A percentile compares a stretch with the other conserved stretches of the same genome.
Evolutionary conservation across 331 rosid species (phyloP).

Genomic region (Arachis monticola): DNA sequence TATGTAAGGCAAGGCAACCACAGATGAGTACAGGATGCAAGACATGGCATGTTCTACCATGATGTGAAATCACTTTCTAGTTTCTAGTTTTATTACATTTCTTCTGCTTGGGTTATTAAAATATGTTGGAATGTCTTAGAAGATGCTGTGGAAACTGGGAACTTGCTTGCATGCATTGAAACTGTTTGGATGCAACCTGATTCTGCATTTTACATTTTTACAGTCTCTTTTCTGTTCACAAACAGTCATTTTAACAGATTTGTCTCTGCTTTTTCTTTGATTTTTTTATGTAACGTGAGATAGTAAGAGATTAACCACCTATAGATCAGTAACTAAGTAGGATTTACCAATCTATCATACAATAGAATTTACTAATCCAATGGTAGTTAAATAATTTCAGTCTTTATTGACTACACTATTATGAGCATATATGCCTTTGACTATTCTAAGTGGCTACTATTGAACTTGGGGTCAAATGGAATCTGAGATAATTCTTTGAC

Average conservation of each 20-base stretch:
- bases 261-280: background rate
- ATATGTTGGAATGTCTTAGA: background rate
- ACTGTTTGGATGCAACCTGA: constrained; percentile 1
- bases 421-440: background rate
- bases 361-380: too few species aligned
- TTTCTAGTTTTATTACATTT: background rate
- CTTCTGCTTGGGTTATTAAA: background rate
- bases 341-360: too few species aligned
- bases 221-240: background rate
- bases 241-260: background rate
- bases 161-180: background rate
- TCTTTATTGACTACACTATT: background rate
- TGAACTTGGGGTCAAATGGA: constrained; percentile 6
- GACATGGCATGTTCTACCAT: background rate
- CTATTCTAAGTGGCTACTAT: constrained; percentile 14
- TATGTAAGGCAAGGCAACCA: background rate
- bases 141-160: constrained; percentile 6
- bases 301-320: too few species aligned
- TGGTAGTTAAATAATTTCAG: background rate
- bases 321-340: too few species aligned
- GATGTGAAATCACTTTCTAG: constrained; percentile 13
- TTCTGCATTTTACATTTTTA: background rate
- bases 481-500: constrained; percentile 1
- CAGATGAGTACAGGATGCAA: background rate
- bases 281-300: background rate